Evolutionary conservation across 2,329 filamentous ascomycete genomes (phyloP).

Genomic region (Aspergillus hortae): DNA sequence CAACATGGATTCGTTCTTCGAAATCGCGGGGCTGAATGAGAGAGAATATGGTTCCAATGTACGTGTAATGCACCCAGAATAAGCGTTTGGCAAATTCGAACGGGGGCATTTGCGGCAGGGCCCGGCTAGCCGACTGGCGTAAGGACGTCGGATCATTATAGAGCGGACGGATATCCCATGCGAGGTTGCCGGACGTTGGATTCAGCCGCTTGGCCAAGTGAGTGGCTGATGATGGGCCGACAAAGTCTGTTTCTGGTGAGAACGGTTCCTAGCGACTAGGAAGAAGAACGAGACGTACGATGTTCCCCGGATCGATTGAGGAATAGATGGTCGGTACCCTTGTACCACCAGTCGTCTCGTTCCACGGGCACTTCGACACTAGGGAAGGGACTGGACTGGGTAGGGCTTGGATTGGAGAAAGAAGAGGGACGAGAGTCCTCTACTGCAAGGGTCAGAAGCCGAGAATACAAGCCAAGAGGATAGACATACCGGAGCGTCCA

Average conservation of each 20-base stretch:
- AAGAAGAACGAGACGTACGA: constrained; percentile 18
- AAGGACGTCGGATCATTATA: constrained; percentile 33
- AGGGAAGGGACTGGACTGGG: constrained; percentile 15
- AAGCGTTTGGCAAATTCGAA: constrained; percentile 50
- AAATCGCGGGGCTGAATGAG: constrained; percentile 49
- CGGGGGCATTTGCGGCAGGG: constrained; percentile 45
- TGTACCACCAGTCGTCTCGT: constrained; percentile 40
- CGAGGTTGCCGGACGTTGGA: constrained; percentile 30
- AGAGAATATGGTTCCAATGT: constrained; percentile 57
- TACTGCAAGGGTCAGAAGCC: background rate
- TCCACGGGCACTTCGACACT: constrained; percentile 23
- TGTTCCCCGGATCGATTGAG: constrained; percentile 35
- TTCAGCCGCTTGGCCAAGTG: constrained; percentile 34
- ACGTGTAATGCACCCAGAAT: constrained; percentile 52
- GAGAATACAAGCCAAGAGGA: background rate
- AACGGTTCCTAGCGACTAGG: too few species aligned
- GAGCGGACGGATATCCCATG: constrained; percentile 34
- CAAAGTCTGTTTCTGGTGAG: constrained; percentile 20
- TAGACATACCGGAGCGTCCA: constrained; percentile 13
- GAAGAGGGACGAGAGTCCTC: background rate
- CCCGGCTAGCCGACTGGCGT: constrained; percentile 21
- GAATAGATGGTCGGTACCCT: constrained; percentile 33
- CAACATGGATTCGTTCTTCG: constrained; percentile 43
- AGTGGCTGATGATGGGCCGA: constrained; percentile 33
- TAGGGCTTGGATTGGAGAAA: constrained; percentile 9